Percentiles rank a stretch among this genome's conserved stretches.
Conservation (phyloP, 345 rosid genomes). For the Raphanus sativus region DNA sequence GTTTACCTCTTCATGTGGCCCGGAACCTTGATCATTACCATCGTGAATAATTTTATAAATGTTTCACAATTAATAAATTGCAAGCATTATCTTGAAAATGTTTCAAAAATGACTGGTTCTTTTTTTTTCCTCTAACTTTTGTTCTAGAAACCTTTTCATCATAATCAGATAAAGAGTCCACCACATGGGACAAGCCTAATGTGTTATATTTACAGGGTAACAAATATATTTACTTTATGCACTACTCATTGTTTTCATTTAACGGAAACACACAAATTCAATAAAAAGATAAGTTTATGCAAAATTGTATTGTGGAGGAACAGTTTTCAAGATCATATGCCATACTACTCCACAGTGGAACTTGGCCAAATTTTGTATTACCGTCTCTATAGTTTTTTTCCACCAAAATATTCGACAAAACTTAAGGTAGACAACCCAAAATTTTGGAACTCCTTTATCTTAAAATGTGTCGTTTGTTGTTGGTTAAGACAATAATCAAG, state of each 20-base stretch:
- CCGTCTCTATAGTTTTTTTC: constrained; percentile 5
- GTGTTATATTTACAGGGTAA: constrained; percentile 6
- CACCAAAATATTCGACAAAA: constrained; percentile 24
- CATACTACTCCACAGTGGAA: constrained; percentile 30
- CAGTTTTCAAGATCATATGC: constrained; percentile 1
- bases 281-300: constrained; percentile 12
- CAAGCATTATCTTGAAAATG: constrained; percentile 2
- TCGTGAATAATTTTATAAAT: no score
- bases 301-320: constrained; percentile 7
- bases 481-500: not conserved
- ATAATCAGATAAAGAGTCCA: constrained; percentile 11
- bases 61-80: no score
- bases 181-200: constrained; percentile 13
- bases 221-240: not conserved
- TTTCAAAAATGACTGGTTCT: not conserved
- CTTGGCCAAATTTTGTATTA: constrained; percentile 29
- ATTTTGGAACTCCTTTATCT: not conserved
- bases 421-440: not conserved
- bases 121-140: not conserved
- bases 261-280: not conserved
- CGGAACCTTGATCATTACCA: not conserved
- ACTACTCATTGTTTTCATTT: not conserved
- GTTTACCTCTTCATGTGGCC: not conserved
- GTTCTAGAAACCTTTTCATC: constrained; percentile 24
- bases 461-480: not conserved